These are phyloP conservation scores for Arachnomyces sp. DNA, from an alignment of 2,329 filamentous ascomycete species.

Conservation along the genomic window DNA sequence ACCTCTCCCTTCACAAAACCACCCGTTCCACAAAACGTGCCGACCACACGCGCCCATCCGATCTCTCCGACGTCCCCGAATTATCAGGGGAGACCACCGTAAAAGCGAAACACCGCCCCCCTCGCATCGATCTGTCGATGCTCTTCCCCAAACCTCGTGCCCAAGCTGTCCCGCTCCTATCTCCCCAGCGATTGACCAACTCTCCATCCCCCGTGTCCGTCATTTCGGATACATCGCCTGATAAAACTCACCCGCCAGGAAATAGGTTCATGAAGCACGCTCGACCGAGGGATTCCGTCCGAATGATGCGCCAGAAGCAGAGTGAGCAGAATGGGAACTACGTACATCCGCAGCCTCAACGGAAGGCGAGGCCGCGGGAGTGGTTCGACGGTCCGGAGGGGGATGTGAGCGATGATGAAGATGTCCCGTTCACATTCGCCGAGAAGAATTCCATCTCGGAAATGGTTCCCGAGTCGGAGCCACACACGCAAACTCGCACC, in stretches of 20 bases:
- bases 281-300: conserved; percentile 3
- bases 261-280: conserved; percentile 24
- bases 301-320: conserved; percentile 6
- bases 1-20: conserved; percentile 10
- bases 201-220: conserved; percentile 33
- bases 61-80: background rate
- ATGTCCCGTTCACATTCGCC: conserved; percentile 1
- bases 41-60: conserved; percentile 4
- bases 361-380: conserved; percentile 17
- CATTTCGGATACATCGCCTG: conserved; percentile 23
- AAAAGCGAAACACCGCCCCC: conserved; percentile 32
- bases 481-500: too few species aligned
- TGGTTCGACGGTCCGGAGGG: conserved; percentile 29
- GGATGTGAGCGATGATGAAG: conserved; percentile 23
- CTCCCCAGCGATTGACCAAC: conserved; percentile 33
- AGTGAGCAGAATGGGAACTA: conserved; percentile 5
- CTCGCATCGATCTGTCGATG: conserved; percentile 34
- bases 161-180: conserved; percentile 26
- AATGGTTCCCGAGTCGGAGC: too few species aligned
- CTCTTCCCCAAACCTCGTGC: conserved; percentile 34
- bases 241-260: conserved; percentile 13
- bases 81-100: conserved; percentile 19
- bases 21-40: conserved; percentile 10
- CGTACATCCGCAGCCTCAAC: conserved; percentile 5
- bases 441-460: too few species aligned